These are phyloP conservation scores for Zymoseptoria passerinii DNA, from an alignment of 2,329 filamentous ascomycete genomes.

Conservation along the genomic window DNA sequence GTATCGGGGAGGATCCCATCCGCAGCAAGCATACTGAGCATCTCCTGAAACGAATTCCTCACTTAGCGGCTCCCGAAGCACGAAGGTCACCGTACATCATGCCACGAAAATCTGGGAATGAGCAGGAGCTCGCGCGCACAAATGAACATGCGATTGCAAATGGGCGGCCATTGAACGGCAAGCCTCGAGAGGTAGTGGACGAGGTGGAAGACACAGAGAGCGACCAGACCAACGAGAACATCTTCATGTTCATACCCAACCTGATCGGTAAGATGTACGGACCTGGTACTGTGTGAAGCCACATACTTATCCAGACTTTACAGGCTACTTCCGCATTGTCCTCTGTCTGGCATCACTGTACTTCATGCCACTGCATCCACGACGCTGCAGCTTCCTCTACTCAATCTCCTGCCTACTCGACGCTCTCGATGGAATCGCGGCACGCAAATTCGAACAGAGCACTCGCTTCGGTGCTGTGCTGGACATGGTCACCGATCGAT, in stretches of 20 bases:
- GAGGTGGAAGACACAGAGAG: conserved; percentile 4
- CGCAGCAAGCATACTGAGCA: background rate
- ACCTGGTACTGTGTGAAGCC: background rate
- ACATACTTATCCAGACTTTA: background rate
- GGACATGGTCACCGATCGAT: conserved; percentile 98
- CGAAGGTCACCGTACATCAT: background rate
- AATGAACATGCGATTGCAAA: conserved; percentile 10
- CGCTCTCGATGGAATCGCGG: conserved; percentile 89
- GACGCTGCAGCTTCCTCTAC: conserved; percentile 86
- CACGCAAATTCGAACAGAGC: conserved; percentile 76
- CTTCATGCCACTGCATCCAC: conserved; percentile 98
- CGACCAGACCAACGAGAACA: conserved; percentile 39
- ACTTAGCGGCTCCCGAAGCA: background rate
- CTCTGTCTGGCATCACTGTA: conserved; percentile 82
- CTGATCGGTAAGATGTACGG: conserved; percentile 37
- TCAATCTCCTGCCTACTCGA: conserved; percentile 91
- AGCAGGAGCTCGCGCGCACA: conserved; percentile 10
- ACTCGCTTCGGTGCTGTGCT: conserved; percentile 94
- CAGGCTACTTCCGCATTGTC: conserved; percentile 44
- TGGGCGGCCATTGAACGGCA: conserved; percentile 15
- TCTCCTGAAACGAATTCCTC: background rate
- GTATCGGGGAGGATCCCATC: background rate
- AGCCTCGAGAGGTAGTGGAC: conserved; percentile 6
- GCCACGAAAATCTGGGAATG: conserved; percentile 4
- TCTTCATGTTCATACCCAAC: conserved; percentile 47